A percentile compares a stretch with the other conserved stretches of the same genome.
These are phyloP conservation scores for Spiraea crenata DNA, from an alignment of 331 rosid species.

Conservation along the genomic window DNA sequence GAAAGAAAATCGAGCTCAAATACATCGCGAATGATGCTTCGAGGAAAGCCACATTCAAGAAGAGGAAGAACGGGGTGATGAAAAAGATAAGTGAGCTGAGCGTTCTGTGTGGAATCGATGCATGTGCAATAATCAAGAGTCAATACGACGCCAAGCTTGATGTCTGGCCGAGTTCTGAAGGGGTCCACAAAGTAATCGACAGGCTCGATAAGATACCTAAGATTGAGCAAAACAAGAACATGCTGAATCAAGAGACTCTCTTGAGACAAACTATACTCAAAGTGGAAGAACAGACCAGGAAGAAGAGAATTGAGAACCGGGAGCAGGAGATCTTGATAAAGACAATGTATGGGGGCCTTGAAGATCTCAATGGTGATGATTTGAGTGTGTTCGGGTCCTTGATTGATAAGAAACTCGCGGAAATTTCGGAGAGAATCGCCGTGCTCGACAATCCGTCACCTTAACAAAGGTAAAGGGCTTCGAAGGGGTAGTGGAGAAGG, in stretches of 20 bases:
- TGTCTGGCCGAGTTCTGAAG: slow-evolving; percentile 12
- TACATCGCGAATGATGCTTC: slow-evolving; percentile 23
- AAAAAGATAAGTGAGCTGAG: slow-evolving; percentile 28
- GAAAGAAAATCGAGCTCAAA: slow-evolving; percentile 25
- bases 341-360: neutral
- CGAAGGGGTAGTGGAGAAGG: too few relatives aligned
- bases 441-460: too few relatives aligned
- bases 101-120: slow-evolving; percentile 17
- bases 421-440: neutral
- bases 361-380: neutral
- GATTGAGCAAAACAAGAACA: slow-evolving; percentile 19
- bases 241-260: slow-evolving; percentile 16
- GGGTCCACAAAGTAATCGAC: neutral
- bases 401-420: neutral
- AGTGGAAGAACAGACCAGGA: slow-evolving; percentile 11
- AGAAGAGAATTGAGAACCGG: slow-evolving; percentile 9
- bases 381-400: neutral
- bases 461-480: too few relatives aligned
- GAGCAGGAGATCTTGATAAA: slow-evolving; percentile 20
- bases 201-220: slow-evolving; percentile 4
- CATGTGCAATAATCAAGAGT: slow-evolving; percentile 13
- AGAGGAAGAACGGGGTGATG: slow-evolving; percentile 27
- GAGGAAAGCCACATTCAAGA: slow-evolving; percentile 31
- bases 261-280: slow-evolving; percentile 4
- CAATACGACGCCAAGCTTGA: slow-evolving; percentile 14